Conservation (phyloP, 1,139 yeast genomes). For the Kazachstania sp. region DNA sequence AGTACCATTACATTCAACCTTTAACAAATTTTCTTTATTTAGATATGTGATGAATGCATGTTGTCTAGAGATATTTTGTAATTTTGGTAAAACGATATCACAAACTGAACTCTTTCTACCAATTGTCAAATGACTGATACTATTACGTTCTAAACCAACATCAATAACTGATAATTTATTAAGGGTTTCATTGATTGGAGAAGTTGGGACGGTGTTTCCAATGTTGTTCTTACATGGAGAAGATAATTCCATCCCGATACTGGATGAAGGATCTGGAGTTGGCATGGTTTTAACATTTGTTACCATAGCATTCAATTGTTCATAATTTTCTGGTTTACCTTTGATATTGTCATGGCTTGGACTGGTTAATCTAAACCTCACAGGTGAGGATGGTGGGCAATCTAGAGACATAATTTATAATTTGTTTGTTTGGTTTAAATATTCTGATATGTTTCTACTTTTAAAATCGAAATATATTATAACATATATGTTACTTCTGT, state of each 20-base stretch:
- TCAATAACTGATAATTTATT: slow-evolving; percentile 3
- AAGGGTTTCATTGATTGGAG: slow-evolving; percentile 16
- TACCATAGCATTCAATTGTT: background rate
- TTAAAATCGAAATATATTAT: too few relatives aligned
- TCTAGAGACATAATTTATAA: background rate
- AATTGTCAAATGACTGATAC: slow-evolving; percentile 17
- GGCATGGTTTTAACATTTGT: slow-evolving; percentile 28
- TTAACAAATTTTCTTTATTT: slow-evolving; percentile 23
- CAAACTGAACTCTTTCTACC: slow-evolving; percentile 28
- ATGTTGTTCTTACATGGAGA: slow-evolving; percentile 30
- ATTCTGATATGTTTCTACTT: background rate
- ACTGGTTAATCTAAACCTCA: background rate
- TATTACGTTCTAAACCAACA: slow-evolving; percentile 16
- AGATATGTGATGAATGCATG: slow-evolving; percentile 29
- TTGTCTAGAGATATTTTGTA: slow-evolving; percentile 27
- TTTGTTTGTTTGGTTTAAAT: background rate
- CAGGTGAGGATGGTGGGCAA: slow-evolving; percentile 8
- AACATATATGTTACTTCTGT: too few relatives aligned
- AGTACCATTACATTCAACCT: slow-evolving; percentile 32
- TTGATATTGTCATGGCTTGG: background rate
- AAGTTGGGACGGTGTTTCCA: slow-evolving; percentile 20
- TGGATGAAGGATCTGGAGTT: slow-evolving; percentile 51
- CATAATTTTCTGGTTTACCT: background rate
- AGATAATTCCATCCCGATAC: slow-evolving; percentile 42
- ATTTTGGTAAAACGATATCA: slow-evolving; percentile 28